phyloP scores from a whole-genome alignment of 2,329 filamentous ascomycete species.

The Fusarium sp. region DNA sequence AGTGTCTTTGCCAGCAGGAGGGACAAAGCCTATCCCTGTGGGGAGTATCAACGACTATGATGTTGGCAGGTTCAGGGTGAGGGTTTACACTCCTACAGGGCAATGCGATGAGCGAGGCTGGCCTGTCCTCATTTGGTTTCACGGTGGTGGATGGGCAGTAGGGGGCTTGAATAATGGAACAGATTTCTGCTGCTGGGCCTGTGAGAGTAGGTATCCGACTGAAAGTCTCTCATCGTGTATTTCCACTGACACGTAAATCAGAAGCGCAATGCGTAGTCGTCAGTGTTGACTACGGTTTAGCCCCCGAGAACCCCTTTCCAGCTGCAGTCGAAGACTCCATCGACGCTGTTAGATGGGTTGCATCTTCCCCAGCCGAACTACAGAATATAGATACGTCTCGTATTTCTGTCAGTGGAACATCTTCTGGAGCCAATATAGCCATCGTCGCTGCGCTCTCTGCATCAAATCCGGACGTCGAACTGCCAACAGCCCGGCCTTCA shows the following conservation, averaged over 20 bases:
- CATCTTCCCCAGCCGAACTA: slow-evolving; percentile 27
- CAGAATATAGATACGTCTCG: slow-evolving; percentile 43
- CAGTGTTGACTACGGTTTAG: slow-evolving; percentile 51
- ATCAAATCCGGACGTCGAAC: slow-evolving; percentile 14
- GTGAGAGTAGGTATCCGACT: slow-evolving; percentile 38
- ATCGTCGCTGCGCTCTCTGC: slow-evolving; percentile 39
- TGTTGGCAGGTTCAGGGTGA: slow-evolving; percentile 45
- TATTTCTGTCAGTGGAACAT: slow-evolving; percentile 48
- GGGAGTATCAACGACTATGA: slow-evolving; percentile 45
- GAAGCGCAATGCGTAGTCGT: slow-evolving; percentile 46
- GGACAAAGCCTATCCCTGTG: slow-evolving; percentile 42
- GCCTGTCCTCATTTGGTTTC: slow-evolving; percentile 54
- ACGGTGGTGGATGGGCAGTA: slow-evolving; percentile 55
- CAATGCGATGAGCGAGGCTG: slow-evolving; percentile 44
- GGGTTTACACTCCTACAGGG: slow-evolving; percentile 49
- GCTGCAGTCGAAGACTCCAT: slow-evolving; percentile 50
- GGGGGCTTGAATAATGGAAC: slow-evolving; percentile 50
- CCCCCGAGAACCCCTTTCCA: slow-evolving; percentile 52
- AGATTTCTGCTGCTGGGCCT: slow-evolving; percentile 49
- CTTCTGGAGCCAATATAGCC: slow-evolving; percentile 46
- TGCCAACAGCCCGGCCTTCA: slow-evolving; percentile 36
- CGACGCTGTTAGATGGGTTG: slow-evolving; percentile 49
- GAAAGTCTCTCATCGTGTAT: background rate
- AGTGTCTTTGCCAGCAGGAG: slow-evolving; percentile 44
- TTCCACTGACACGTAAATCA: slow-evolving; percentile 16